Percentiles rank a stretch among this genome's conserved stretches.
Evolutionary conservation across 306 rosid genomes (phyloP).

Genomic region (Hippophae rhamnoides): DNA sequence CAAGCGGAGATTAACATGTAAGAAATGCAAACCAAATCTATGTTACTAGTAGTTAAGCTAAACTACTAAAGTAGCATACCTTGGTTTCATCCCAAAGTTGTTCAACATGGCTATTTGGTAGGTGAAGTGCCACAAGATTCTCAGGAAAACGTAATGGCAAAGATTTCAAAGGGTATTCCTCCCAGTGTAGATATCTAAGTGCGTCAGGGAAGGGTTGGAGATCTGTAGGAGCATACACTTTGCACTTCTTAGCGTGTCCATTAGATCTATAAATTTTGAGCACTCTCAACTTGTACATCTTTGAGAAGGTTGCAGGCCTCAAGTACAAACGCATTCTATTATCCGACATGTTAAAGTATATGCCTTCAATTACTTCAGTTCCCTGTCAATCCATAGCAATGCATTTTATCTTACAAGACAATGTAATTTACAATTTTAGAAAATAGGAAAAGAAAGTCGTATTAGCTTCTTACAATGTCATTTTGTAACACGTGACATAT

Average conservation of each 20-base stretch:
- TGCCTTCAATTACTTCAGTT: conserved; percentile 1
- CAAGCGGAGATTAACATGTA: neutral
- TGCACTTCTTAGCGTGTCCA: neutral
- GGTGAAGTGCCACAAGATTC: conserved; percentile 7
- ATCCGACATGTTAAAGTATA: neutral
- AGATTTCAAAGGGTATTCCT: conserved; percentile 4
- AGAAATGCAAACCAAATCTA: neutral
- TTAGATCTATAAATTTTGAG: conserved; percentile 2
- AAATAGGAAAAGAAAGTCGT: neutral
- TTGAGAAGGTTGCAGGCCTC: conserved; percentile 22
- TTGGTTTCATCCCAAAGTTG: neutral
- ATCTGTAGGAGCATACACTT: neutral
- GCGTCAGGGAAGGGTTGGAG: conserved; percentile 1
- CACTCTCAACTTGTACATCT: conserved; percentile 14
- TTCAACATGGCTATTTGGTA: neutral
- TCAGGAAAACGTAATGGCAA: neutral
- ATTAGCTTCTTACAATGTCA: no score
- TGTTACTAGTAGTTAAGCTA: neutral
- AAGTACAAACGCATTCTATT: neutral
- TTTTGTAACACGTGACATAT: no score
- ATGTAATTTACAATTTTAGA: no score
- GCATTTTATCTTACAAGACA: no score
- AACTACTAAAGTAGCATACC: neutral
- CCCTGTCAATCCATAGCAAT: conserved; percentile 1
- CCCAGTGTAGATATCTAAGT: conserved; percentile 12